A percentile compares a stretch with the other conserved stretches of the same genome.
Conservation (phyloP, 164 flowering plant genomes). For the Houttuynia cordata region DNA sequence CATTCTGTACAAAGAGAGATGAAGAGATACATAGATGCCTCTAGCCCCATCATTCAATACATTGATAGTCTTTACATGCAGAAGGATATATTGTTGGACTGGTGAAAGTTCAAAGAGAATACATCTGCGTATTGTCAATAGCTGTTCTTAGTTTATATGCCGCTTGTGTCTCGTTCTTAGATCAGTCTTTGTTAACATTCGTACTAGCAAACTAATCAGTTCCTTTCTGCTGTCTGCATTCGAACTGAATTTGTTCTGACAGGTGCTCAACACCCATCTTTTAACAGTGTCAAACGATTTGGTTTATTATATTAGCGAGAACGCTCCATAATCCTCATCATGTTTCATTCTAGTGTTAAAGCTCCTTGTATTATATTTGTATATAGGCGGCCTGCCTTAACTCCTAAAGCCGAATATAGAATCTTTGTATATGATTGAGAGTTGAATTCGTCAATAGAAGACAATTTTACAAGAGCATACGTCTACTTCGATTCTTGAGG, state of each 20-base stretch:
- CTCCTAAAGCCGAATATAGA: no score
- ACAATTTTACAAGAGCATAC: no score
- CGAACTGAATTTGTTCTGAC: background rate
- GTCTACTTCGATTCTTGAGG: no score
- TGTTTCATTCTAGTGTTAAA: no score
- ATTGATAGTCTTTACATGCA: constrained; percentile 58
- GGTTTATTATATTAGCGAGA: no score
- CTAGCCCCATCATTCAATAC: constrained; percentile 47
- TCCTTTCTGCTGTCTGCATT: background rate
- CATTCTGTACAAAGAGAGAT: constrained; percentile 64
- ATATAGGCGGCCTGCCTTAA: no score
- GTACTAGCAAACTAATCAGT: background rate
- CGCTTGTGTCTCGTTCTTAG: background rate
- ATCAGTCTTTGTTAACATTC: background rate
- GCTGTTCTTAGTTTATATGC: background rate
- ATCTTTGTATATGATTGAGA: no score
- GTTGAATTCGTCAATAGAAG: no score
- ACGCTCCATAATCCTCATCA: no score
- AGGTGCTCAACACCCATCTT: background rate
- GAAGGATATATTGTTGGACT: constrained; percentile 64
- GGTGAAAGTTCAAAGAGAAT: constrained; percentile 30
- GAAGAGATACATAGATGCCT: constrained; percentile 72
- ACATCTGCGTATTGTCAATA: background rate
- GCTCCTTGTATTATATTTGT: no score
- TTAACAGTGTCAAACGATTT: background rate